These are phyloP conservation scores for Yamadazyma dendronema DNA, from an alignment of 1,139 yeast species.

Conservation along the genomic window DNA sequence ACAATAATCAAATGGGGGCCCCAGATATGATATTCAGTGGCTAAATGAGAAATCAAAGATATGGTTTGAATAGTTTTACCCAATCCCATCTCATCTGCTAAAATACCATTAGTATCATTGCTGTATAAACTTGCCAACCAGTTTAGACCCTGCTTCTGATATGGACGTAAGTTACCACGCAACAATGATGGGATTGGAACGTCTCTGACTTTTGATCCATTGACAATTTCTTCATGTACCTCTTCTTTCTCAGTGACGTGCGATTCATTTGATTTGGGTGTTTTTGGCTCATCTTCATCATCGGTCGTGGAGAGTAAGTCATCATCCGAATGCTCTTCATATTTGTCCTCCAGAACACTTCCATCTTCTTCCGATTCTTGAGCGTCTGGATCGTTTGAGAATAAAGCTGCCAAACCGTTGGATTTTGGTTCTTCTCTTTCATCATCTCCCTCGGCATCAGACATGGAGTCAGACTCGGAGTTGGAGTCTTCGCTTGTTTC, in stretches of 20 bases:
- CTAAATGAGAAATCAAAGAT: slow-evolving; percentile 78
- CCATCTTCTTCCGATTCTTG: slow-evolving; percentile 19
- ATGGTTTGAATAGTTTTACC: slow-evolving; percentile 98
- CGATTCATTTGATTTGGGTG: slow-evolving; percentile 24
- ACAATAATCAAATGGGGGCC: slow-evolving; percentile 97
- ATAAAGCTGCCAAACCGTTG: slow-evolving; percentile 23
- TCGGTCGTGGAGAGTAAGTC: slow-evolving; percentile 19
- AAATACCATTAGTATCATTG: slow-evolving; percentile 90
- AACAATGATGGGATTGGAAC: slow-evolving; percentile 66
- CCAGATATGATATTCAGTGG: slow-evolving; percentile 93
- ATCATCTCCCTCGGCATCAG: slow-evolving; percentile 4
- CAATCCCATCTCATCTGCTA: slow-evolving; percentile 98
- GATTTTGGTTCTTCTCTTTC: slow-evolving; percentile 11
- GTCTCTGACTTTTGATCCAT: slow-evolving; percentile 57
- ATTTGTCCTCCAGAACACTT: slow-evolving; percentile 13
- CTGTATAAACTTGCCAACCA: slow-evolving; percentile 96
- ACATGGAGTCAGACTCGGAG: slow-evolving; percentile 3
- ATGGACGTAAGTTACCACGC: slow-evolving; percentile 84
- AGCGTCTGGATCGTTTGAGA: slow-evolving; percentile 16
- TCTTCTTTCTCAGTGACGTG: slow-evolving; percentile 16
- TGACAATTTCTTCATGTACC: slow-evolving; percentile 34
- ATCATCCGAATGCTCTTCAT: slow-evolving; percentile 21
- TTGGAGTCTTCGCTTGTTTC: slow-evolving; percentile 9
- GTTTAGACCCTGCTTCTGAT: slow-evolving; percentile 94
- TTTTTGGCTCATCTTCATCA: slow-evolving; percentile 28